Conservation (phyloP, 1,139 yeast genomes). For the Taphrina deformans region DNA sequence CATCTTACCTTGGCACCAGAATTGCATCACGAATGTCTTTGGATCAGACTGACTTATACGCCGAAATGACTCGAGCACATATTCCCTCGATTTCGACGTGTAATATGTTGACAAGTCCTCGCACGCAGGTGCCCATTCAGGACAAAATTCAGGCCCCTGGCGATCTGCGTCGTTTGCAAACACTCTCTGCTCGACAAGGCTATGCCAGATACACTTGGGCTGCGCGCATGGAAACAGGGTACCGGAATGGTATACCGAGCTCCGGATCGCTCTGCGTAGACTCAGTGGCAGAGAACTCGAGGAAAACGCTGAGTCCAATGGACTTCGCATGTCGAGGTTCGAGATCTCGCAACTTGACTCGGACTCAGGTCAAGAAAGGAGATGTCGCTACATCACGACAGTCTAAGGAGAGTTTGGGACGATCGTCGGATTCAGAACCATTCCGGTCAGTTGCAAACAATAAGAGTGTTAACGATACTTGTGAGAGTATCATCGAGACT, state of each 20-base stretch:
- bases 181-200: not conserved
- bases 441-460: not conserved
- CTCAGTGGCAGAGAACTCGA: not conserved
- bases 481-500: not conserved
- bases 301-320: not conserved
- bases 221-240: not conserved
- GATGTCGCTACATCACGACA: too few species aligned
- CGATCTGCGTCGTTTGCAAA: not conserved
- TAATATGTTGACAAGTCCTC: too few species aligned
- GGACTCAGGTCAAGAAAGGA: too few species aligned
- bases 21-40: not conserved
- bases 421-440: too few species aligned
- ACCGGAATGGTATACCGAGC: not conserved
- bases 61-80: too few species aligned
- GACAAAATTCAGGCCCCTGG: not conserved
- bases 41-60: not conserved
- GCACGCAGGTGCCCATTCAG: too few species aligned
- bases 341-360: not conserved
- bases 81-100: too few species aligned
- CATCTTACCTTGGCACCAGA: not conserved
- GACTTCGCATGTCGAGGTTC: not conserved
- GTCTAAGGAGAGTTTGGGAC: too few species aligned
- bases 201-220: not conserved
- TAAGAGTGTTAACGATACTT: not conserved
- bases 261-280: not conserved